Base-by-base conservation (phyloP, 495 filamentous ascomycete species). In the Podospora appendiculata region DNA sequence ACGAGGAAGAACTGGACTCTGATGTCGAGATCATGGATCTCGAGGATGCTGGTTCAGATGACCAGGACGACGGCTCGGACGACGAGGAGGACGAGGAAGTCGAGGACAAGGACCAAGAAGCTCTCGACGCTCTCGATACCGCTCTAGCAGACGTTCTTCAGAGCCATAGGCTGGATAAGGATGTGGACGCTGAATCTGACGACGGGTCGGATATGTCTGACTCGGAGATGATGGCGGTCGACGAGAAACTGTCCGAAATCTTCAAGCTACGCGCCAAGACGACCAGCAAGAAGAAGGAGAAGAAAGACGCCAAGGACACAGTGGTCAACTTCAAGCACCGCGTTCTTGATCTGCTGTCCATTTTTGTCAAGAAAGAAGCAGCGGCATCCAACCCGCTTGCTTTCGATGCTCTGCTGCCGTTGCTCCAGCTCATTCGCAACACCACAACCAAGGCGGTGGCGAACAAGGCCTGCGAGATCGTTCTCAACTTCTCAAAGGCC, bases 251-350 rank as follows among this genome's bases (percentile, higher is more conserved):
- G 14, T 78, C 82, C 48, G 84, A 87, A 51, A 86, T 96, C 45
- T 96, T 97, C 77, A 76, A 80, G 51, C 84, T 92, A 52, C 80
- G 84, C 42, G 59, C 62, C 39, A 83, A 79, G 57, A 72, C 63
- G 6, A 58, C 61, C n/a, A 66, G 55, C 53, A 85, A 87, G 65
- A 88, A 89, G 67, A 81, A 88, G 62, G 86, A 93, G 62, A 84
- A 85, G 52, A 89, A 87, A 63, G 86, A 88, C 52, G 89, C 93
- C 43, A 89, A 88, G 60, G 87, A 92, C 50, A 88, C 78, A n/a
- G 87, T 97, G 59, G 70, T 93, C 57, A 89, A 92, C 69, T 96
- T 97, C 80, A 98, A 98, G 75, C 87, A 86, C 70, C 85, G 90
- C 36, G 84, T 96, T 8, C 72, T 98, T 12, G 93, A 97, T 59